These are phyloP conservation scores for Trematosphaeria pertusa DNA, from an alignment of 2,329 filamentous ascomycete species.

Conservation along the genomic window DNA sequence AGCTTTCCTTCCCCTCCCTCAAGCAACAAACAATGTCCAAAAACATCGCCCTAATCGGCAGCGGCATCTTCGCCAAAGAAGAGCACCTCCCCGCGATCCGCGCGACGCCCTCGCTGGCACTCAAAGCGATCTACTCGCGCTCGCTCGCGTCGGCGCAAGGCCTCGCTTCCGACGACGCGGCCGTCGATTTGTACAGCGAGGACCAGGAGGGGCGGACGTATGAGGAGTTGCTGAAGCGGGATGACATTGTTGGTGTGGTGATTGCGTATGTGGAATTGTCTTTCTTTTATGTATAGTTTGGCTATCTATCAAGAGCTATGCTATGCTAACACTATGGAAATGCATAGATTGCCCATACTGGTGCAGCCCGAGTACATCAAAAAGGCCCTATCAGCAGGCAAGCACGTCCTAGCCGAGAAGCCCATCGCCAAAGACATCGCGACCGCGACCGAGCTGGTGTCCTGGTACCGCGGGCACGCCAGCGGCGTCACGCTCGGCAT, in stretches of 20 bases:
- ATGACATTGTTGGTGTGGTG: conserved; percentile 64
- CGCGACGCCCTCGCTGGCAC: conserved; percentile 57
- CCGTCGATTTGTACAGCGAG: conserved; percentile 65
- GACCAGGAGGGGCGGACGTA: conserved; percentile 58
- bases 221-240: conserved; percentile 60
- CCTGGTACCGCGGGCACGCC: conserved; percentile 55
- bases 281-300: background rate
- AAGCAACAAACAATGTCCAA: conserved; percentile 38
- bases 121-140: conserved; percentile 73
- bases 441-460: conserved; percentile 57
- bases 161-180: conserved; percentile 44
- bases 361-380: conserved; percentile 66
- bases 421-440: conserved; percentile 68
- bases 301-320: background rate
- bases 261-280: conserved; percentile 53
- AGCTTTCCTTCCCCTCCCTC: background rate
- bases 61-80: conserved; percentile 68
- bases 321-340: background rate
- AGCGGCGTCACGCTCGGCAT: conserved; percentile 54
- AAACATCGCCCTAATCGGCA: conserved; percentile 67
- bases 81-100: conserved; percentile 69
- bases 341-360: conserved; percentile 63
- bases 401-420: conserved; percentile 75
- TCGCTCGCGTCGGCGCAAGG: conserved; percentile 63
- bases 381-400: conserved; percentile 67